Conservation (phyloP, 2,329 filamentous ascomycete genomes). For the Fusarium musae region DNA sequence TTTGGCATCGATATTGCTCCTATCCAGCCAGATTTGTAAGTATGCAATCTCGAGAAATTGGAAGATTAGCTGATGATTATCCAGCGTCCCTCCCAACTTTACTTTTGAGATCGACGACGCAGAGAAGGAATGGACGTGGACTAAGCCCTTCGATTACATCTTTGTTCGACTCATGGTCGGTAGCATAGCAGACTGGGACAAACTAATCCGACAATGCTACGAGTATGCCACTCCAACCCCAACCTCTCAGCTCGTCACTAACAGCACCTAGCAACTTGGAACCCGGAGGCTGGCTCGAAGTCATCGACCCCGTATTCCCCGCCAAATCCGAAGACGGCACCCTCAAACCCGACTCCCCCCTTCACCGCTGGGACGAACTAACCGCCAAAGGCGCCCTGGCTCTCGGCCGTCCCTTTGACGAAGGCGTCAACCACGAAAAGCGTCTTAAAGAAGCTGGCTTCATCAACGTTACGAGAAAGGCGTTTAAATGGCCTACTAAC, state of each 20-base stretch:
- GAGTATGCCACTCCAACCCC: neutral
- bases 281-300: constrained; percentile 32
- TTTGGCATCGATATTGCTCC: constrained; percentile 22
- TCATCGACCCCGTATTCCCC: constrained; percentile 28
- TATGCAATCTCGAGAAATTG: fast-evolving
- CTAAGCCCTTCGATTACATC: constrained; percentile 20
- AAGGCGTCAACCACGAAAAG: constrained; percentile 8
- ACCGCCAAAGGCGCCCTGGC: constrained; percentile 12
- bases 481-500: constrained; percentile 23
- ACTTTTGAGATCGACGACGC: constrained; percentile 23
- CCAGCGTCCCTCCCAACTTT: constrained; percentile 12
- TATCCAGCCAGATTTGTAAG: constrained; percentile 25
- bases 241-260: fast-evolving
- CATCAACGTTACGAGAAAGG: neutral
- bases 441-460: constrained; percentile 18
- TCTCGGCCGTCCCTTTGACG: constrained; percentile 7
- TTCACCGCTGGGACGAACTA: constrained; percentile 25
- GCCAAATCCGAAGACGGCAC: constrained; percentile 32
- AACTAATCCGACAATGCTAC: neutral
- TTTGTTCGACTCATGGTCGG: constrained; percentile 31
- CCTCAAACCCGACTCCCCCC: neutral
- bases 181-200: constrained; percentile 30
- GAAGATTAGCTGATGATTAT: fast-evolving
- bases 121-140: constrained; percentile 31
- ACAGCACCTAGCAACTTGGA: neutral